Conservation (phyloP, 768 basidiomycete species). For the Naematelia encephala region DNA sequence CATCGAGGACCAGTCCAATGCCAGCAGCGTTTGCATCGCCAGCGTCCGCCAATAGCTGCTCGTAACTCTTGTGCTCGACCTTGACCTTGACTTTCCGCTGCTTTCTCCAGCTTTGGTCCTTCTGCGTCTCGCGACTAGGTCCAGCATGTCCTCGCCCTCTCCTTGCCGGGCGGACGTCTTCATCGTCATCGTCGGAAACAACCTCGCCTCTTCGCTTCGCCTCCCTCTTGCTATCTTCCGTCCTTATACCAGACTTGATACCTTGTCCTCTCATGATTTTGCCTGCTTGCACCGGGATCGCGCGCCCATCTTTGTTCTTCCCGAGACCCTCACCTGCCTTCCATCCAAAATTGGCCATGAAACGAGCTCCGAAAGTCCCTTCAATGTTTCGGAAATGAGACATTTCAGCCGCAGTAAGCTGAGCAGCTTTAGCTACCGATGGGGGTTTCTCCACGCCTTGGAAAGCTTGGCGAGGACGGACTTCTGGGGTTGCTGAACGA, state of each 20-base stretch:
- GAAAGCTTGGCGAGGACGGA: conserved; percentile 10
- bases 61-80: conserved; percentile 93
- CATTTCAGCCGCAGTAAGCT: conserved; percentile 64
- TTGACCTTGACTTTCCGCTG: conserved; percentile 74
- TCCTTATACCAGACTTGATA: conserved; percentile 45
- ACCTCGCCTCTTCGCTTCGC: conserved; percentile 44
- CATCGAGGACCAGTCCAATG: conserved; percentile 87
- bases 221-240: conserved; percentile 50
- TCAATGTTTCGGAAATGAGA: conserved; percentile 79
- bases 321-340: conserved; percentile 58
- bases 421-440: conserved; percentile 46
- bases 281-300: conserved; percentile 45
- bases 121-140: conserved; percentile 2
- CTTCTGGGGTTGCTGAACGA: conserved; percentile 1
- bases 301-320: conserved; percentile 42
- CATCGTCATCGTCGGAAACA: conserved; percentile 46
- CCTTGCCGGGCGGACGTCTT: conserved; percentile 15
- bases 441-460: conserved; percentile 11
- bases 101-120: conserved; percentile 74
- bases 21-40: conserved; percentile 58
- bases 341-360: conserved; percentile 97
- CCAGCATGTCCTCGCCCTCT: conserved; percentile 20
- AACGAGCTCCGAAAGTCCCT: conserved; percentile 75
- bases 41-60: conserved; percentile 86
- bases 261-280: conserved; percentile 42